Evolutionary conservation across 345 rosid species (phyloP), one percentile per base, ranked within the genome.

Genomic region (Lepidium sativum): DNA sequence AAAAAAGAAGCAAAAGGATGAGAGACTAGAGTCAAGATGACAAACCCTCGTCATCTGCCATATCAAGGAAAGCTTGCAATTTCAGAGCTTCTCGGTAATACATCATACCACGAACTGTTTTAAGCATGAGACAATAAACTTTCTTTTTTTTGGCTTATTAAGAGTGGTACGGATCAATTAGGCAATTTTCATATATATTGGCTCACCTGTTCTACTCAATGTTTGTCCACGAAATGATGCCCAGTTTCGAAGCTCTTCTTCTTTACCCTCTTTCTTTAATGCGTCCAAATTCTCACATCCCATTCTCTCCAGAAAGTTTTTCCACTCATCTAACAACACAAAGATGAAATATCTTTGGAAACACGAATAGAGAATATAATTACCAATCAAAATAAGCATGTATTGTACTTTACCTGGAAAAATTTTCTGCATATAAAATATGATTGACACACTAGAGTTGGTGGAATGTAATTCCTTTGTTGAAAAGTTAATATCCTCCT

Each of bases 41-140:
- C 76, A 33, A 38, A 89, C 98, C 98, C 81, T 80, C 82, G 55
- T 80, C 82, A 70, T 76, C 84, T 64, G 94, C 87, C 86, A 80
- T 71, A 68, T 92, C 97, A 67, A 92, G 87, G 65, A 87, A 90
- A 58, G 97, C 89, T 71, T 92, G 94, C 74, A 89, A 62, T 79
- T 80, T 83, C 67, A 92, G 71, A 63, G 98, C 94, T 71, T 92
- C 96, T 74, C 89, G 81, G 54, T 83, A 87, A 76, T 92, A 92
- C 97, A 92, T 92, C 85, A 92, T 92, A 67, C 98, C 98, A 75
- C 97, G 88, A 54, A 92, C 98, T 92, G 76, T 86, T 73, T 65
- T 47, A 79, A 47, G 29, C 67, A 59, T 52, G 27, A 54, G 60
- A 67, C 37, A 37, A 53, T 9, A 50, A 42, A 0, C 6, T 14